Percentiles rank a stretch among this genome's conserved stretches.
These are phyloP conservation scores for Sporothrix globosa DNA, from an alignment of 2,329 filamentous ascomycete genomes.

Conservation along the genomic window DNA sequence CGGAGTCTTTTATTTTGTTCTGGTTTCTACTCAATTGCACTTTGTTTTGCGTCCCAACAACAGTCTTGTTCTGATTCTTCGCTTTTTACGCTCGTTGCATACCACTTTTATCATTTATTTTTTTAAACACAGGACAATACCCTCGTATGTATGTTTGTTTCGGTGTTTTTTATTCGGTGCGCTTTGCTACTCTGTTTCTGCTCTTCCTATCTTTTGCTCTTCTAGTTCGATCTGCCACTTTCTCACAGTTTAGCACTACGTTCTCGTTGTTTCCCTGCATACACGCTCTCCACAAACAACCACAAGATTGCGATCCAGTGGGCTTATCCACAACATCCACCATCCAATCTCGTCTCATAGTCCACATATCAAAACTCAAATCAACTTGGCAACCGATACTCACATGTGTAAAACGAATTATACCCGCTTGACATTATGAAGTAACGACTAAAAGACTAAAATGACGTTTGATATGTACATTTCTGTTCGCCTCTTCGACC, in stretches of 20 bases:
- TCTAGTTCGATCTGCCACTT: not conserved
- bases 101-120: not conserved
- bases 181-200: not conserved
- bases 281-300: not conserved
- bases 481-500: not conserved
- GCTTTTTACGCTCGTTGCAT: constrained; percentile 8
- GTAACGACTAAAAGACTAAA: too few species aligned
- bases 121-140: constrained; percentile 16
- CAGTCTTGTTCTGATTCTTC: constrained; percentile 1
- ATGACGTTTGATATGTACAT: not conserved
- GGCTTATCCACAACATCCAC: not conserved
- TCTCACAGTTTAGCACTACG: not conserved
- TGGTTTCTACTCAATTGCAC: not conserved
- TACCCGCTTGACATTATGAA: too few species aligned
- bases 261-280: not conserved
- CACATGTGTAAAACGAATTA: too few species aligned
- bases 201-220: not conserved
- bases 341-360: not conserved
- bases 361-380: not conserved
- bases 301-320: constrained; percentile 12
- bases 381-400: too few species aligned
- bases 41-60: not conserved
- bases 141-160: not conserved
- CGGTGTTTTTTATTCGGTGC: not conserved
- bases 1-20: not conserved